Base-by-base conservation (phyloP, 2,329 filamentous ascomycete genomes). In the Penicillium sp. region DNA sequence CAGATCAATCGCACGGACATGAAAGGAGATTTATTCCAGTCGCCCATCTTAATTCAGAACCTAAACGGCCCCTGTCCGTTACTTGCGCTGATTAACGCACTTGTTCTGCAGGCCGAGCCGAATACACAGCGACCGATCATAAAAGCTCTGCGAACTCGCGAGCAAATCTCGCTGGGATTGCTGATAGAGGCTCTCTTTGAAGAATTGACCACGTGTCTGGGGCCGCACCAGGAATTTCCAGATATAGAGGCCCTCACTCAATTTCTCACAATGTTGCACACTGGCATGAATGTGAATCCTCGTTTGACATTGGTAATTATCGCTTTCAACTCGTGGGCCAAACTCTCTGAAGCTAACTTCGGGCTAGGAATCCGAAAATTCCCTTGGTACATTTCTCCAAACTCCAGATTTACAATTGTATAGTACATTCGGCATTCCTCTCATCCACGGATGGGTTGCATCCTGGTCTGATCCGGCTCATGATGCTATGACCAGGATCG, bases 211-310 rank as follows among this genome's bases (percentile, higher is more conserved):
- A 92, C 90, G 2, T 84, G 85, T 7, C 76, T 88, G 46, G 79
- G 88, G 45, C 86, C 84, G 0, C 83, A 84, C 41, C 83, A 86
- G 27, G 78, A 84, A 13, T 74, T 97, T 20, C 93, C 93, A 0
- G 94, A 97, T 68, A 88, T 97, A 8, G 83, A 87, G 29, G 92
- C 96, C 52, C 79, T 99, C 1, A 96, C 96, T 69, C 80, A 82
- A 6, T 99, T 99, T 66, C 78, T 99, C 2, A 84, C 94, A 50
- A 89, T 90, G 37, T 77, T 99, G 2, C 91, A 97, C 62, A 97
- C 92, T 0, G 94, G 94, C 30, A 96, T 99, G 90, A 99, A 97
- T 64, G 93, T 97, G 51, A 99, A 99, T 59, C 94, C 94, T 2
- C 85, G 89, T 17, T 94, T 96, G 58, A 81, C 95, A 7, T 81